Base-by-base conservation (phyloP, 1,284 basidiomycete species). In the Leucoagaricus sp. region DNA sequence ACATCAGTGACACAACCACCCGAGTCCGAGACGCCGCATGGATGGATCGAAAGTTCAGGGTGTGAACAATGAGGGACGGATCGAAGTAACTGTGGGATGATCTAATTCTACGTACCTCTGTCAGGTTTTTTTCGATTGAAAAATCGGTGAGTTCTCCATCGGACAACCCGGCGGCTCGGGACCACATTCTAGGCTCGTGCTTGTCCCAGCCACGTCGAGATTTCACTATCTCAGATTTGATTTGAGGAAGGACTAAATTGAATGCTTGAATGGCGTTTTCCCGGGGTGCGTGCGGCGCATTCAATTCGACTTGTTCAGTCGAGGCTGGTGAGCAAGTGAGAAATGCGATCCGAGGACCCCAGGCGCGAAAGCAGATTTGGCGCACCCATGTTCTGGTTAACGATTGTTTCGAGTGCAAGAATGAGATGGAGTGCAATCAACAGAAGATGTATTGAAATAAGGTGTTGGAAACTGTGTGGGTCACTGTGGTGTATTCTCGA, bases 131-230 rank as follows among this genome's bases (percentile, higher is more conserved):
- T 63, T 74, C 76, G 58, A 88, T 71, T 42, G 70, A 72, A 63
- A 90, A 90, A 48, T 65, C 64, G 38, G 72, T 70, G 50, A 91
- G 73, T 29, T 84, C 72, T 0, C 70, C 53, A 64, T 92, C 82
- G 31, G 76, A 75, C 19, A 90, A 64, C 13, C 68, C 73, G 38
- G 65, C 62, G 0, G 83, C 87, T 49, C 86, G 78, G 15, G 78
- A 75, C 85, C 86, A 90, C 87, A 90, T 90, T 65, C 72, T 75
- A 48, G 84, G 85, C 68, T 89, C 86, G 66, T 90, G 86, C 59
- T 79, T 77, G 71, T 89, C 76, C 89, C 89, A 91, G 59, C 87
- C 64, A 54, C 72, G 77, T 52, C 89, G 84, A 49, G 86, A 86
- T 59, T 78, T 82, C 58, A 84, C 45, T 62, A 91, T 83, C 64